These are phyloP conservation scores for Xylaria multiplex DNA, from an alignment of 2,329 filamentous ascomycete genomes.

Conservation along the genomic window DNA sequence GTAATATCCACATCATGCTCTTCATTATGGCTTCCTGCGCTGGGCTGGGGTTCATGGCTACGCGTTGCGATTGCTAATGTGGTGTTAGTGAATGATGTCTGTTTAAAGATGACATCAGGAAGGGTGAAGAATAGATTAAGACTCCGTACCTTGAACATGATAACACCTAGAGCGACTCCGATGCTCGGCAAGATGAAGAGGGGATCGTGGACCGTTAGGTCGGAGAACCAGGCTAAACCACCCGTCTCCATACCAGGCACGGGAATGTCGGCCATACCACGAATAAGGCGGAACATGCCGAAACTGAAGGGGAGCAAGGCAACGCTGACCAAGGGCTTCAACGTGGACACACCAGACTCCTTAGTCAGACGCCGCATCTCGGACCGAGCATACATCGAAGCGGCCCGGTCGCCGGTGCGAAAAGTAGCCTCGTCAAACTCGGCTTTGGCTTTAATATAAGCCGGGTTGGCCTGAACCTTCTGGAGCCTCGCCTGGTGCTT, in stretches of 20 bases:
- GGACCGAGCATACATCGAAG: constrained; percentile 56
- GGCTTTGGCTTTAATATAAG: constrained; percentile 62
- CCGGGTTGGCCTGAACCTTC: constrained; percentile 64
- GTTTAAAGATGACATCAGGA: not conserved
- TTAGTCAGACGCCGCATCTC: constrained; percentile 64
- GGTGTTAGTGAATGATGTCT: constrained; percentile 18
- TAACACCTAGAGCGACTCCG: constrained; percentile 66
- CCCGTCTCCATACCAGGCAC: constrained; percentile 81
- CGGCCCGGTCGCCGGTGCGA: constrained; percentile 56
- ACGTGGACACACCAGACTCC: constrained; percentile 63
- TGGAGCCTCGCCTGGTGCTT: constrained; percentile 71
- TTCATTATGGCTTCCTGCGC: constrained; percentile 53
- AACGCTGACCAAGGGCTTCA: constrained; percentile 64
- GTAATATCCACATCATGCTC: constrained; percentile 56
- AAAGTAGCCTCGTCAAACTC: constrained; percentile 59
- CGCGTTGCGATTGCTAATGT: constrained; percentile 39
- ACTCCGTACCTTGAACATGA: constrained; percentile 66
- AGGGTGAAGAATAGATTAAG: not conserved
- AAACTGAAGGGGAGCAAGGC: constrained; percentile 75
- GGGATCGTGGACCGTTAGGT: constrained; percentile 81
- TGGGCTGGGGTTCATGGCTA: constrained; percentile 44
- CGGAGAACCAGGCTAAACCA: constrained; percentile 79
- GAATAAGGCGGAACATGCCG: constrained; percentile 81
- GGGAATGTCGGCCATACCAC: constrained; percentile 78
- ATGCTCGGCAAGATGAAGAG: constrained; percentile 76